Evolutionary conservation across 768 basidiomycete species (phyloP), one percentile per base, ranked within the genome.

Genomic region (Serpula lacrymans): DNA sequence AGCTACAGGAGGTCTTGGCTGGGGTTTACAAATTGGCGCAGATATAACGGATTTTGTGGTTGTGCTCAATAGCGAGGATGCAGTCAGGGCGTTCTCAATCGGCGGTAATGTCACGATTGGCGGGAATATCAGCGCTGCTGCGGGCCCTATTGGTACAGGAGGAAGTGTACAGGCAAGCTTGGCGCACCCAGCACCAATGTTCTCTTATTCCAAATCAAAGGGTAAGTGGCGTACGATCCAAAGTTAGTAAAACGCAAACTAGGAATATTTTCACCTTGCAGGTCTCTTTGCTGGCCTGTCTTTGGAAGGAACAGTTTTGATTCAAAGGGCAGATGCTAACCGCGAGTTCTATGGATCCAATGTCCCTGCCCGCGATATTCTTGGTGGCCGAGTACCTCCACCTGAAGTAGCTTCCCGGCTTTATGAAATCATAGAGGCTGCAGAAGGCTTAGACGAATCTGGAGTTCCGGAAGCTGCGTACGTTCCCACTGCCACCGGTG

Each of bases 81-180:
- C 95, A 28, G 91, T 99, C 23, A 77, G 83, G 32, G 95, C 96
- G 8, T 98, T 98, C 71, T 91, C 90, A 3, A 73, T 91, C 37
- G 94, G 94, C 26, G 95, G 95, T 7, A 99, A 99, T 59, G 80
- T 97, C 18, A 97, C 94, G 3, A 88, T 98, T 39, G 95, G 95
- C 2, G 95, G 95, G 4, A 83, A 84, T 52, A 73, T 92, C 56
- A 81, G 78, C 49, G 91, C 88, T 2, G 71, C 84, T 1, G 93
- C 93, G 6, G 94, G 94, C 1, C 94, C 94, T 0, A 86, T 97
- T 44, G 95, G 94, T 1, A 96, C 95, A 0, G 94, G 94, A 4
- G 95, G 88, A 3, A 86, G 88, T 44, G 80, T 96, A 0, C 84
- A 92, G 52, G 81, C 92, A 1, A 82, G 80, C 3, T 70, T 95